These are phyloP conservation scores for Eucalyptus regnans DNA, from an alignment of 345 rosid species.

Conservation along the genomic window DNA sequence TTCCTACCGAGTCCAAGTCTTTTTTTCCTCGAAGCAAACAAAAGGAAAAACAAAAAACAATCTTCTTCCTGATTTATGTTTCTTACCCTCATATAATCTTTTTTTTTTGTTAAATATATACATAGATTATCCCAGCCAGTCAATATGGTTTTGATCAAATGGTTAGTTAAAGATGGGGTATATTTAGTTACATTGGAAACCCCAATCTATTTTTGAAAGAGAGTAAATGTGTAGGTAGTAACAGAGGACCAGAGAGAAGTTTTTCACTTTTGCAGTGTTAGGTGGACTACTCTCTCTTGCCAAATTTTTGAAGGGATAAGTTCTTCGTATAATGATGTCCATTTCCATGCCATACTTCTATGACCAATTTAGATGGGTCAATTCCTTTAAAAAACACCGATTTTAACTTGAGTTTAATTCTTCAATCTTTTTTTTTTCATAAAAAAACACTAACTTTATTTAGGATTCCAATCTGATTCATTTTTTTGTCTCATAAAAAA, in stretches of 20 bases:
- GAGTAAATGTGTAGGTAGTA: background rate
- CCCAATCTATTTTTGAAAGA: background rate
- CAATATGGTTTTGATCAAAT: background rate
- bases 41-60: background rate
- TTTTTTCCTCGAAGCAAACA: background rate
- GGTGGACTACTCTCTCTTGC: background rate
- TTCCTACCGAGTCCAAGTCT: background rate
- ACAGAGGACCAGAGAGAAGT: background rate
- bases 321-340: background rate
- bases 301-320: background rate
- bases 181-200: background rate
- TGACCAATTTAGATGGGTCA: background rate
- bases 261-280: background rate
- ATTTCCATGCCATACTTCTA: background rate
- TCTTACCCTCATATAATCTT: background rate
- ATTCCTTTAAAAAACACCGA: background rate
- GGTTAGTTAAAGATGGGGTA: background rate
- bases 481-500: background rate
- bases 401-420: background rate
- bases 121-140: background rate
- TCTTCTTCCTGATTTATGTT: background rate
- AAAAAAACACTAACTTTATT: background rate
- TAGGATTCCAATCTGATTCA: background rate
- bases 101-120: background rate
- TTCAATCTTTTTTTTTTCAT: background rate